A percentile compares a stretch with the other conserved stretches of the same genome.
phyloP scores from a whole-genome alignment of 305 asterid genomes.

The Rubia peregrina region DNA sequence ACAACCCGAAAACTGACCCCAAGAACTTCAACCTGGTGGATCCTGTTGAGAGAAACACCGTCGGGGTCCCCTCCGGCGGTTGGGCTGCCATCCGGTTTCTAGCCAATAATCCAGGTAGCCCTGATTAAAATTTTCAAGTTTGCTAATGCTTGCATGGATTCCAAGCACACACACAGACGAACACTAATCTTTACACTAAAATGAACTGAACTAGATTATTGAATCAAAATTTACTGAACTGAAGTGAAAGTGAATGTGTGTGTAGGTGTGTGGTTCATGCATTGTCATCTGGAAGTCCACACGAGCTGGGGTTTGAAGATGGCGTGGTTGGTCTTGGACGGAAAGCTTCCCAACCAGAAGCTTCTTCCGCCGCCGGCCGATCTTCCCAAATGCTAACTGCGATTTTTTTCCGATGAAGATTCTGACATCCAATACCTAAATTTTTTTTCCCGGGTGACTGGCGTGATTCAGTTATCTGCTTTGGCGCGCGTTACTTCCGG shows the following conservation, averaged over 20 bases:
- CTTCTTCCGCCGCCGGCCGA: slow-evolving; percentile 59
- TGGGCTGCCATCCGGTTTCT: slow-evolving; percentile 56
- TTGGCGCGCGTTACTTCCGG: background rate
- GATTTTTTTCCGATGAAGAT: background rate
- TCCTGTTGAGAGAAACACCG: slow-evolving; percentile 54
- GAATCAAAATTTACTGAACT: no score
- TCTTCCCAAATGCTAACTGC: slow-evolving; percentile 45
- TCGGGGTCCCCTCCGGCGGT: slow-evolving; percentile 56
- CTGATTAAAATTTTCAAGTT: background rate
- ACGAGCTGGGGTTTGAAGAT: slow-evolving; percentile 65
- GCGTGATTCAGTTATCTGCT: background rate
- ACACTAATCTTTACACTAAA: no score
- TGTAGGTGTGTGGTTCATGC: slow-evolving; percentile 67
- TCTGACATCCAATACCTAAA: background rate
- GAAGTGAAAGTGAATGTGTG: background rate
- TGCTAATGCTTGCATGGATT: no score
- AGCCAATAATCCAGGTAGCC: slow-evolving; percentile 61
- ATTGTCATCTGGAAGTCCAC: slow-evolving; percentile 59
- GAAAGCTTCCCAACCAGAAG: slow-evolving; percentile 46
- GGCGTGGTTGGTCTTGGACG: slow-evolving; percentile 70
- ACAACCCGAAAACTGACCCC: slow-evolving; percentile 34
- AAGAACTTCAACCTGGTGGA: slow-evolving; percentile 44
- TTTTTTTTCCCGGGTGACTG: background rate
- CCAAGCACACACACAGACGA: background rate
- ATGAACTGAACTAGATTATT: no score